Evolutionary conservation across 805 yeast species (phyloP), one percentile per base, ranked within the genome.

Genomic region (Dipodascus geniculatus): DNA sequence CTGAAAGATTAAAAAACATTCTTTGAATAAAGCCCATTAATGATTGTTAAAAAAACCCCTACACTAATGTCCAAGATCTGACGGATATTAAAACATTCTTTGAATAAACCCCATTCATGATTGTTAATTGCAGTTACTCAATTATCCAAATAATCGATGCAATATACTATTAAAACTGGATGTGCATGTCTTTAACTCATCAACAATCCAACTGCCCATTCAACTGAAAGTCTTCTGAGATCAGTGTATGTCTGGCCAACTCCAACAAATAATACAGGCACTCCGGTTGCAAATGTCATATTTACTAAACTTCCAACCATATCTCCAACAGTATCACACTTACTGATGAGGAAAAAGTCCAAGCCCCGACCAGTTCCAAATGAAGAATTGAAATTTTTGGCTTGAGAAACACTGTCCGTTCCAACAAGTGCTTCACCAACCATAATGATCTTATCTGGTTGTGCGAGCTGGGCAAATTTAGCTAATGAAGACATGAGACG

Each of bases 341-440:
- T 91, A 50, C 96, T 85, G 42, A 91, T 84, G 55, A 91, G 83
- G 71, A 91, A 93, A 65, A 90, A 93, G 68, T 93, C 97, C 48
- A 91, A 72, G 44, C 79, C 76, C 53, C 98, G 74, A 42, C 76
- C 78, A 54, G 83, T 82, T 20, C 98, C 98, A 70, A 93, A 91
- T 0, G 97, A 96, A 61, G 82, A 80, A 65, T 91, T 90, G 73
- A 91, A 91, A 66, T 93, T 90, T 52, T 80, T 80, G 0, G 98
- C 98, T 68, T 91, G 99, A 68, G 85, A 85, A 2, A 93, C 97
- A 1, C 97, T 87, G 66, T 91, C 99, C 0, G 98, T 90, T 17
- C 99, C 99, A 1, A 91, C 98, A 42, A 91, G 73, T 0, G 99
- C 99, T 69, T 91, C 99, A 47, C 97, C 98, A 19, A 91, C 99